Percentiles rank a stretch among this genome's conserved stretches.
These are phyloP conservation scores for Botrytis fabae DNA, from an alignment of 2,329 filamentous ascomycete genomes.

Conservation along the genomic window DNA sequence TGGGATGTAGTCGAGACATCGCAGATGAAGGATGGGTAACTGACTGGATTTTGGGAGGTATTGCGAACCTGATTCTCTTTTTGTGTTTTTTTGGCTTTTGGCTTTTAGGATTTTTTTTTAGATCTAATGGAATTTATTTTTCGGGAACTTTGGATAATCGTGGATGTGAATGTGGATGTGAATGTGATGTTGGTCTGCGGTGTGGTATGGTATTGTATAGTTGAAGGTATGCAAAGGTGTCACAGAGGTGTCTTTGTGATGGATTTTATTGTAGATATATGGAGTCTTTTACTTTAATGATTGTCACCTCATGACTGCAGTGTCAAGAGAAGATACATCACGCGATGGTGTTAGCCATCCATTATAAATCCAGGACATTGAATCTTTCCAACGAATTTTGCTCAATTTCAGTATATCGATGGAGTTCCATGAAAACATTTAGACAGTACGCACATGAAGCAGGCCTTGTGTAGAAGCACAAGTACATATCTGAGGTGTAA, in stretches of 20 bases:
- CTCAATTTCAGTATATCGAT: too few species aligned
- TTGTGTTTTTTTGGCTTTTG: background rate
- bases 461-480: background rate
- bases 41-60: background rate
- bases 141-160: background rate
- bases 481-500: background rate
- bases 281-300: background rate
- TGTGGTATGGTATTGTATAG: too few species aligned
- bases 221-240: background rate
- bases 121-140: background rate
- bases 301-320: accelerated
- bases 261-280: accelerated
- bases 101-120: background rate
- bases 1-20: background rate
- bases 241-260: background rate
- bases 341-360: background rate
- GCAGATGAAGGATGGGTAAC: background rate
- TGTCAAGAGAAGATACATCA: background rate
- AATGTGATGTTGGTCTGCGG: too few species aligned
- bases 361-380: too few species aligned
- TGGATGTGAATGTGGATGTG: background rate
- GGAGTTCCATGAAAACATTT: too few species aligned
- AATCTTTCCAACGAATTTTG: accelerated
- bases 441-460: too few species aligned
- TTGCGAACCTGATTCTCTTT: slow-evolving; percentile 11